Base-by-base conservation (phyloP, 345 rosid species). In the Ceriops zippeliana region DNA sequence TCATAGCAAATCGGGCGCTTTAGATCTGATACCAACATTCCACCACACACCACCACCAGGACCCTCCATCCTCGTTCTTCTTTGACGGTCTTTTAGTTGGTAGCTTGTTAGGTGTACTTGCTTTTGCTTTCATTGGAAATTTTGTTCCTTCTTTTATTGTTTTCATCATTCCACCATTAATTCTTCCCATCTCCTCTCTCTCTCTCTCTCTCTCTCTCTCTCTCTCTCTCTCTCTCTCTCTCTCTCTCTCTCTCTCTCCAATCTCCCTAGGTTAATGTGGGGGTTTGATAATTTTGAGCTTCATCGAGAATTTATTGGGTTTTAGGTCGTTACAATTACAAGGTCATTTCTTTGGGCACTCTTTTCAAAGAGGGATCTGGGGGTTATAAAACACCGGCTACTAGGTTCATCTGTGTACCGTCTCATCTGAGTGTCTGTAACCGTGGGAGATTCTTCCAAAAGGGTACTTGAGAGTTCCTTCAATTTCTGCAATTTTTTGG, bases 11-110 rank as follows among this genome's bases (percentile, higher is more conserved):
- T 42, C 49, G 0, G 49, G 17, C 17, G 53, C 37, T 54, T 17
- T 31, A 63, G 74, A 71, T 71, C 74, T 63, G 84, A 80, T 77
- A 37, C 86, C 81, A 62, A 75, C 81, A 76, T 65, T 72, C 75
- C 78, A 84, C 84, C 85, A 13, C 70, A 71, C 75, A 5, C 64
- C 7, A 42, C 49, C 66, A 42, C 16, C 59, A 21, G 9, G n/a
- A 31, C 6, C 24, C 4, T 3, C 5, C 5, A 42, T 3, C 49
- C 17, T 42, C 49, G 0, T 42, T 34, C 5, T 6, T 60, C 72
- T 67, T 78, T 67, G 19, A 73, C 81, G 28, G 78, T 61, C 73
- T 74, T 78, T 78, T 62, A 13, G 19, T 70, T 67, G 37, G 30
- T 46, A 57, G n/a, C 69, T 35, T 67, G 38, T 76, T 76, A 26